Evolutionary conservation across 2,329 filamentous ascomycete species (phyloP).

Genomic region (Anisogramma anomala): DNA sequence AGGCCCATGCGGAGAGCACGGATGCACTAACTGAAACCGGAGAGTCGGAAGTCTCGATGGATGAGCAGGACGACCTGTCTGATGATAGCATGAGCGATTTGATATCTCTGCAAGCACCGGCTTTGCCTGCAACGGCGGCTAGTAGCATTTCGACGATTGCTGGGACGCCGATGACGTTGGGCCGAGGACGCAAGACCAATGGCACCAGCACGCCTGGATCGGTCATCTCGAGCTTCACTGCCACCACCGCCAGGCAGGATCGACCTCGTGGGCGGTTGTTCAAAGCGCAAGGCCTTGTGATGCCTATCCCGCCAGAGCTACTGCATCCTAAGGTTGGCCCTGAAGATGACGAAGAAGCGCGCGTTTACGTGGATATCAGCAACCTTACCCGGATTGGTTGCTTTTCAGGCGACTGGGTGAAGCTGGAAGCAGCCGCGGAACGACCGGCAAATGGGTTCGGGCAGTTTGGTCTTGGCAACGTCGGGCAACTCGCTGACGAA

Average conservation of each 20-base stretch:
- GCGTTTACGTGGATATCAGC: slow-evolving; percentile 81
- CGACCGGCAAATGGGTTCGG: slow-evolving; percentile 57
- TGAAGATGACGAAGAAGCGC: slow-evolving; percentile 76
- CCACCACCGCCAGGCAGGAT: slow-evolving; percentile 66
- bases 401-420: slow-evolving; percentile 96
- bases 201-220: slow-evolving; percentile 76
- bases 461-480: slow-evolving; percentile 56
- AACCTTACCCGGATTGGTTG: slow-evolving; percentile 83
- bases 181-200: slow-evolving; percentile 53
- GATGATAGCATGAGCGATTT: slow-evolving; percentile 90
- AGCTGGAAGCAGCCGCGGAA: slow-evolving; percentile 65
- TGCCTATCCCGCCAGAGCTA: slow-evolving; percentile 60
- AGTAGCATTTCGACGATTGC: slow-evolving; percentile 72
- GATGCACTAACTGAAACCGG: slow-evolving; percentile 50
- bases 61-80: slow-evolving; percentile 65
- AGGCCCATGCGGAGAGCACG: slow-evolving; percentile 46
- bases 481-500: slow-evolving; percentile 51
- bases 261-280: slow-evolving; percentile 68
- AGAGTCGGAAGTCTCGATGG: slow-evolving; percentile 48
- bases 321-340: slow-evolving; percentile 69
- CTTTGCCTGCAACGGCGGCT: slow-evolving; percentile 63
- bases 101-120: slow-evolving; percentile 76
- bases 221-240: slow-evolving; percentile 78
- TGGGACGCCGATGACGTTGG: slow-evolving; percentile 67
- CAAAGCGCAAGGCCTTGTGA: slow-evolving; percentile 67